Percentiles rank a stretch among this genome's conserved stretches.
phyloP scores from a whole-genome alignment of 2,329 filamentous ascomycete species.

The Pezicula neosporulosa region DNA sequence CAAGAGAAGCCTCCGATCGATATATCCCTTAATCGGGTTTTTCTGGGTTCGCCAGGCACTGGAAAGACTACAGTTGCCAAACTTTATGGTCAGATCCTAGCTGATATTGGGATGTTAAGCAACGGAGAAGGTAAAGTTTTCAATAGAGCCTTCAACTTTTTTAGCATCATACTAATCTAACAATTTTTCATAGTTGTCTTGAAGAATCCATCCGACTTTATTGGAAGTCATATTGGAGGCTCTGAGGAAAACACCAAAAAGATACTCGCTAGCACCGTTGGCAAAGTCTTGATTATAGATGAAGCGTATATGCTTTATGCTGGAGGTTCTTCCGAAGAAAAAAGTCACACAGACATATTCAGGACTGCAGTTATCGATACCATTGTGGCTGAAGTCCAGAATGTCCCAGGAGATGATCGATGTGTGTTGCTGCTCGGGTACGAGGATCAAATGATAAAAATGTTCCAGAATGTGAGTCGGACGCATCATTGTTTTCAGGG shows the following conservation, averaged over 20 bases:
- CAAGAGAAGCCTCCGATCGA: slow-evolving; percentile 54
- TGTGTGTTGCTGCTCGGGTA: slow-evolving; percentile 73
- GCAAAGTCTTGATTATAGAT: slow-evolving; percentile 78
- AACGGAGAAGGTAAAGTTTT: slow-evolving; percentile 59
- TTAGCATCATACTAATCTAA: slow-evolving; percentile 1
- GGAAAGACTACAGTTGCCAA: slow-evolving; percentile 76
- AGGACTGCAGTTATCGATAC: slow-evolving; percentile 69
- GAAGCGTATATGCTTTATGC: slow-evolving; percentile 69
- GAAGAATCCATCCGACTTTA: slow-evolving; percentile 73
- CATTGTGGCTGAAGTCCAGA: slow-evolving; percentile 71
- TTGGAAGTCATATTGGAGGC: slow-evolving; percentile 58
- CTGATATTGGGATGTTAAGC: slow-evolving; percentile 62
- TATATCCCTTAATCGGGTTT: slow-evolving; percentile 64
- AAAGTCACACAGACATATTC: slow-evolving; percentile 41
- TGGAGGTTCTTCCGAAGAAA: slow-evolving; percentile 27
- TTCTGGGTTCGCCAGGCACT: slow-evolving; percentile 70
- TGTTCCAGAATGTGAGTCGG: slow-evolving; percentile 56
- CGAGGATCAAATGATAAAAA: slow-evolving; percentile 62
- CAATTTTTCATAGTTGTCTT: slow-evolving; percentile 48
- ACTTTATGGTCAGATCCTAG: slow-evolving; percentile 66
- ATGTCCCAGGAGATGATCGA: slow-evolving; percentile 64
- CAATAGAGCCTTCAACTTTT: background rate
- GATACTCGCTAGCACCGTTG: slow-evolving; percentile 61
- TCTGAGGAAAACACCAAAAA: slow-evolving; percentile 71
- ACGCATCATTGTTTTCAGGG: no score